Percentiles rank a stretch among this genome's conserved stretches.
phyloP scores from a whole-genome alignment of 768 basidiomycete species.

The Rhizopogon sp. region DNA sequence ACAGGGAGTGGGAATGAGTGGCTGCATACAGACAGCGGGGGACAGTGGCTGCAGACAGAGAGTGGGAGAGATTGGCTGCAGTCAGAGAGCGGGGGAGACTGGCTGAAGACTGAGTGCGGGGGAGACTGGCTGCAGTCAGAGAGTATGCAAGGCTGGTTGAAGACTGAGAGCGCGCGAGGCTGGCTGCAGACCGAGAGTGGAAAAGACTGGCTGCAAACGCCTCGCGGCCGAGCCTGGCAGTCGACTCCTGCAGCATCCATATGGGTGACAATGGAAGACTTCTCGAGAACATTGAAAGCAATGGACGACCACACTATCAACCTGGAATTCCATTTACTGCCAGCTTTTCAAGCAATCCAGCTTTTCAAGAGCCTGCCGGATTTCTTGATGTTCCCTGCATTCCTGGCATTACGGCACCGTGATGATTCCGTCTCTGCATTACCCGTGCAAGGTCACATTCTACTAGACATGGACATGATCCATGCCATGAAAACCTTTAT shows the following conservation, averaged over 20 bases:
- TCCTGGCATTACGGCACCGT: not conserved
- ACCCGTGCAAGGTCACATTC: too few species aligned
- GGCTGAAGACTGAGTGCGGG: too few species aligned
- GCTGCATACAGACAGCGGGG: too few species aligned
- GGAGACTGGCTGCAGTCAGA: too few species aligned
- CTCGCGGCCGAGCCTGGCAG: too few species aligned
- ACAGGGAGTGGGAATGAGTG: too few species aligned
- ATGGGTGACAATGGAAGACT: not conserved
- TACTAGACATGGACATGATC: not conserved
- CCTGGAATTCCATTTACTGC: not conserved
- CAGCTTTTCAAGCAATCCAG: not conserved
- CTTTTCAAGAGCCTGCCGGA: not conserved
- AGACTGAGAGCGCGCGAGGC: too few species aligned
- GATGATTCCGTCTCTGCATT: too few species aligned
- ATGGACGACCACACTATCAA: not conserved
- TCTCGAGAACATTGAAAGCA: not conserved
- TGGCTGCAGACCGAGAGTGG: not conserved
- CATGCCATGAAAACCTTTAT: not conserved
- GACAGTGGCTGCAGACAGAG: not conserved
- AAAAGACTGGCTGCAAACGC: too few species aligned
- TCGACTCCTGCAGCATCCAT: too few species aligned
- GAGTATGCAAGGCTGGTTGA: too few species aligned
- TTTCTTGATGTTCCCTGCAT: not conserved
- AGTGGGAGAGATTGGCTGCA: not conserved
- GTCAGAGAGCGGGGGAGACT: too few species aligned